Evolutionary conservation across 805 yeast genomes (phyloP).

Genomic region (Tetrapisispora iriomotensis): DNA sequence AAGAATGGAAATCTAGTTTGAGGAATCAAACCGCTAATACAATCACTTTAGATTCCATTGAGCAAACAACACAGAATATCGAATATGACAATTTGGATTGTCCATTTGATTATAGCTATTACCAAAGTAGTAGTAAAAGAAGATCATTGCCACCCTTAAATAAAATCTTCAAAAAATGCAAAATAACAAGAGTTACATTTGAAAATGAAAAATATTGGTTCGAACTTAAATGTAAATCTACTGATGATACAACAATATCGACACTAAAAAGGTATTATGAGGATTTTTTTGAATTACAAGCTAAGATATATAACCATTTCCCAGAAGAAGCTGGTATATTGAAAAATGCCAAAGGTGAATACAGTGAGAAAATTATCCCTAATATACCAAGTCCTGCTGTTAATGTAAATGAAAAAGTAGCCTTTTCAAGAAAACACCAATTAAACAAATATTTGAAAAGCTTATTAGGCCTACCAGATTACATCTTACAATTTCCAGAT

Average conservation of each 20-base stretch:
- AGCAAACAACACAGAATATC: neutral
- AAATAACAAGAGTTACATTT: slow-evolving; percentile 38
- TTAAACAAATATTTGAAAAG: slow-evolving; percentile 47
- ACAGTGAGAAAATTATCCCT: slow-evolving; percentile 72
- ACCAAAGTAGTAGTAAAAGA: slow-evolving; percentile 1
- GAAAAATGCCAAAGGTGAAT: slow-evolving; percentile 38
- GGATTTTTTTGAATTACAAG: slow-evolving; percentile 91
- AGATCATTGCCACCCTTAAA: neutral
- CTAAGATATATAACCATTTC: slow-evolving; percentile 65
- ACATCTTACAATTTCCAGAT: slow-evolving; percentile 58
- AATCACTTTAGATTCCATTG: neutral
- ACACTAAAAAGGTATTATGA: slow-evolving; percentile 82
- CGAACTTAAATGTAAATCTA: slow-evolving; percentile 47
- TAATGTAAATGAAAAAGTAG: slow-evolving; percentile 62
- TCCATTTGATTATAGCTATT: slow-evolving; percentile 2
- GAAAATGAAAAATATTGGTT: slow-evolving; percentile 88
- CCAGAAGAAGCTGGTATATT: slow-evolving; percentile 85
- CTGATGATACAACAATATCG: slow-evolving; percentile 56
- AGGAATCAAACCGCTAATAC: slow-evolving; percentile 1
- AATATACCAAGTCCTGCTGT: slow-evolving; percentile 93
- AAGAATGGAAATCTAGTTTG: slow-evolving; percentile 69
- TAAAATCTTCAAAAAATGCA: neutral
- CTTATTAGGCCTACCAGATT: slow-evolving; percentile 59
- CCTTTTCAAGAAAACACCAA: slow-evolving; percentile 43
- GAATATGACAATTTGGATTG: slow-evolving; percentile 1